Percentiles rank a stretch among this genome's conserved stretches.
These are phyloP conservation scores for Solanum etuberosum DNA, from an alignment of 257 asterid genomes.

Conservation along the genomic window DNA sequence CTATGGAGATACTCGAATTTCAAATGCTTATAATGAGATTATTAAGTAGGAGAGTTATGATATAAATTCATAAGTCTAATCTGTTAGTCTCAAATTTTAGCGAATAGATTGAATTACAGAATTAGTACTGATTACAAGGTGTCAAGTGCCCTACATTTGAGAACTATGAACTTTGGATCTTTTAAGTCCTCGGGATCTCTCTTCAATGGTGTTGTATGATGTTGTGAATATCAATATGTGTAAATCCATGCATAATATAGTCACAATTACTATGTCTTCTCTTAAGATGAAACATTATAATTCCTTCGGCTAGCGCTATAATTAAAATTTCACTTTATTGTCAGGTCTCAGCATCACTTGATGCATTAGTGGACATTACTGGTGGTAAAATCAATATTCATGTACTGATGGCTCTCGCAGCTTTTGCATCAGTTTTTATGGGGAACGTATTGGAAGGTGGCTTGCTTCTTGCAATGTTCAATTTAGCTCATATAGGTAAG, in stretches of 20 bases:
- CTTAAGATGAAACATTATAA: background rate
- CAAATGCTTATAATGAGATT: background rate
- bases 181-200: background rate
- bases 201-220: background rate
- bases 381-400: conserved; percentile 91
- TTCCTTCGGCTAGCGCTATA: background rate
- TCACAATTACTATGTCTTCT: background rate
- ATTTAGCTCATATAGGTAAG: conserved; percentile 78
- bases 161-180: background rate
- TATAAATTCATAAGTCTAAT: background rate
- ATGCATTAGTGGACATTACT: conserved; percentile 72
- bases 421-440: conserved; percentile 90
- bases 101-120: background rate
- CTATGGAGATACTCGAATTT: background rate
- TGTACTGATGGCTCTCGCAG: conserved; percentile 98
- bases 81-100: background rate
- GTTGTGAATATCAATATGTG: background rate
- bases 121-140: background rate
- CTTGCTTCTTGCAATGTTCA: conserved; percentile 91
- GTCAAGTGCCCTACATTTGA: background rate
- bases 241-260: background rate
- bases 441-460: conserved; percentile 97
- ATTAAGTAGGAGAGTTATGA: background rate
- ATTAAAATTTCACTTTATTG: background rate
- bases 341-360: conserved; percentile 83